These are phyloP conservation scores for Cyclotella cryptica DNA, from an alignment of 108 stramenopile species.

Conservation along the genomic window DNA sequence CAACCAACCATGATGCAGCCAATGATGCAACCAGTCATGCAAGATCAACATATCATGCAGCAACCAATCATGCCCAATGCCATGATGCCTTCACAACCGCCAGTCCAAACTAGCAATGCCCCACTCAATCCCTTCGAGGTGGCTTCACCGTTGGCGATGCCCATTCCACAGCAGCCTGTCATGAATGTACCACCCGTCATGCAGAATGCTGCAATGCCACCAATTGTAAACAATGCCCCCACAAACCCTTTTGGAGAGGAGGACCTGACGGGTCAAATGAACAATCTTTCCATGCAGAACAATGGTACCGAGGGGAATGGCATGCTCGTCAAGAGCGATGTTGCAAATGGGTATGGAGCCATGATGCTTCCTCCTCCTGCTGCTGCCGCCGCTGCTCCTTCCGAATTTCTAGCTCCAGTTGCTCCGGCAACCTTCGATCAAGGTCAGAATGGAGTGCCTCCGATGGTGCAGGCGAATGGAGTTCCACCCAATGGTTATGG, in stretches of 20 bases:
- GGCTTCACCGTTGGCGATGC: not conserved
- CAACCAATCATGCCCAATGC: not conserved
- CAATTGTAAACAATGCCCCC: not conserved
- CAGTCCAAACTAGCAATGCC: too few relatives aligned
- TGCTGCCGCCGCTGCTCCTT: not conserved
- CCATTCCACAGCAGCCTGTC: not conserved
- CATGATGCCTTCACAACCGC: too few relatives aligned
- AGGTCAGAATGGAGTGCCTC: not conserved
- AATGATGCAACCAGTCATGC: constrained; percentile 1
- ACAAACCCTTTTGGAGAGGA: not conserved
- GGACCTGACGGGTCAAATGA: constrained; percentile 6
- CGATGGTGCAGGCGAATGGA: too few relatives aligned
- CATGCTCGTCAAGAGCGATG: constrained; percentile 20
- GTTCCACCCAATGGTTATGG: not conserved
- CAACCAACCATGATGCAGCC: constrained; percentile 4
- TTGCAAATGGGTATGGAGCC: not conserved
- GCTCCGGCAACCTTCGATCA: too few relatives aligned
- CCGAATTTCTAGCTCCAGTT: constrained; percentile 1
- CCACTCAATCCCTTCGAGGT: too few relatives aligned
- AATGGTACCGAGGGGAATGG: not conserved
- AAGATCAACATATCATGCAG: not conserved
- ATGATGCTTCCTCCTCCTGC: too few relatives aligned
- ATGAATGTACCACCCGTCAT: constrained; percentile 2
- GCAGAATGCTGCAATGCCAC: not conserved
- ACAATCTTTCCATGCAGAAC: constrained; percentile 13